phyloP scores from a whole-genome alignment of 2,329 filamentous ascomycete genomes.

The Epichloe hybrida region DNA sequence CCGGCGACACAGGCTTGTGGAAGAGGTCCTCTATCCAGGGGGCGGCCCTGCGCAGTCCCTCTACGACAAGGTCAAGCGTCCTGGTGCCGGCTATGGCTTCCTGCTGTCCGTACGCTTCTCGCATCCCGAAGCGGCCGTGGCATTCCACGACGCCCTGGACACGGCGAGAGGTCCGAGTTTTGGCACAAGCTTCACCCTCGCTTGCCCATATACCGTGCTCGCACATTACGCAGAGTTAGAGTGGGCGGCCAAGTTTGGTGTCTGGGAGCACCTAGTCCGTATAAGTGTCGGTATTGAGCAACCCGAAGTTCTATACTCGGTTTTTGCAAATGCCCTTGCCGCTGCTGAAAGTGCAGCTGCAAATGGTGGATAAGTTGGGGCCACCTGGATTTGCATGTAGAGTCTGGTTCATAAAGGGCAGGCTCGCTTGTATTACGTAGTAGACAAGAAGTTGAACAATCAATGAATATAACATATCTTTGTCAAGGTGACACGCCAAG shows the following conservation, averaged over 20 bases:
- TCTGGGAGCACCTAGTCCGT: constrained; percentile 4
- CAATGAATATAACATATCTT: too few species aligned
- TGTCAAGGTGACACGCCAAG: too few species aligned
- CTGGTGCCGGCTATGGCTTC: constrained; percentile 32
- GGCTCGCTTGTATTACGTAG: too few species aligned
- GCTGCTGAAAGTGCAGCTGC: not conserved
- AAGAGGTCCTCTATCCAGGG: constrained; percentile 25
- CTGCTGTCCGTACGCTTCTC: constrained; percentile 33
- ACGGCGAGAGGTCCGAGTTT: constrained; percentile 33
- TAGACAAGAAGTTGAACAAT: too few species aligned
- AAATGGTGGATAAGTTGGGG: too few species aligned
- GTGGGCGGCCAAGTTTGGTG: constrained; percentile 16
- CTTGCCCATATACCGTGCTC: constrained; percentile 18
- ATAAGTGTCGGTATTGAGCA: constrained; percentile 7
- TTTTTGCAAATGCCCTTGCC: not conserved
- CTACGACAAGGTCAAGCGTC: constrained; percentile 21
- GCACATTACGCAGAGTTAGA: constrained; percentile 15
- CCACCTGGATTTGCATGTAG: too few species aligned
- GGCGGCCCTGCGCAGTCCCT: constrained; percentile 17
- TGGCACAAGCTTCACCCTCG: constrained; percentile 31
- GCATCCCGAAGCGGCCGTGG: constrained; percentile 16
- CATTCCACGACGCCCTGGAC: constrained; percentile 31
- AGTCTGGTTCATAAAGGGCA: too few species aligned
- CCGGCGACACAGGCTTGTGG: constrained; percentile 24
- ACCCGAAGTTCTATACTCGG: not conserved